Evolutionary conservation across 169 alveolate species (phyloP).

Genomic region (Plasmodium coatneyi): DNA sequence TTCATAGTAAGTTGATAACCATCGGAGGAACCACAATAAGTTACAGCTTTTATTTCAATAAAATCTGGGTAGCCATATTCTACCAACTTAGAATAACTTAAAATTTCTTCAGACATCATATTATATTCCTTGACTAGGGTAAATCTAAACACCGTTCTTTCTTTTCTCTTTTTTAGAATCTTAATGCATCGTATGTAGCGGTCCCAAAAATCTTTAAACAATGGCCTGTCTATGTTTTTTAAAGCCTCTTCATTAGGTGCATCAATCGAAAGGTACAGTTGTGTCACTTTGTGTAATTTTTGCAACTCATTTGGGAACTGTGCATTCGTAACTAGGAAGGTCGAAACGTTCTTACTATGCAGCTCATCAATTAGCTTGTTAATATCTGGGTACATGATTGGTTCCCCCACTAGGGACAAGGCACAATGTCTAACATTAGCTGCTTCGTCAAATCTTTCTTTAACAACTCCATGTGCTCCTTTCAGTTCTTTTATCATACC

Average conservation of each 20-base stretch:
- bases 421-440: slow-evolving; percentile 87
- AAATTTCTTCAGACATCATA: slow-evolving; percentile 79
- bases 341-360: slow-evolving; percentile 86
- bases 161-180: slow-evolving; percentile 81
- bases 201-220: slow-evolving; percentile 90
- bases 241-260: slow-evolving; percentile 85
- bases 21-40: slow-evolving; percentile 91
- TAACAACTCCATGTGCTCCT: slow-evolving; percentile 80
- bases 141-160: slow-evolving; percentile 88
- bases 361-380: slow-evolving; percentile 87
- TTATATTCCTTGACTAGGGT: slow-evolving; percentile 87
- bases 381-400: slow-evolving; percentile 92
- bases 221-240: slow-evolving; percentile 88
- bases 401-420: slow-evolving; percentile 92
- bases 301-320: slow-evolving; percentile 90
- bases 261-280: slow-evolving; percentile 86
- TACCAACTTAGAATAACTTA: slow-evolving; percentile 85
- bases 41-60: slow-evolving; percentile 91
- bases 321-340: slow-evolving; percentile 91
- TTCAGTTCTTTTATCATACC: slow-evolving; percentile 81
- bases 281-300: slow-evolving; percentile 87
- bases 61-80: slow-evolving; percentile 88
- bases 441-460: slow-evolving; percentile 81
- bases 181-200: slow-evolving; percentile 85
- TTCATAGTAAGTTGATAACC: slow-evolving; percentile 87